Percentiles rank a stretch among this genome's conserved stretches.
Evolutionary conservation across 306 rosid species (phyloP).

Genomic region (Pyrus bretschneideri): DNA sequence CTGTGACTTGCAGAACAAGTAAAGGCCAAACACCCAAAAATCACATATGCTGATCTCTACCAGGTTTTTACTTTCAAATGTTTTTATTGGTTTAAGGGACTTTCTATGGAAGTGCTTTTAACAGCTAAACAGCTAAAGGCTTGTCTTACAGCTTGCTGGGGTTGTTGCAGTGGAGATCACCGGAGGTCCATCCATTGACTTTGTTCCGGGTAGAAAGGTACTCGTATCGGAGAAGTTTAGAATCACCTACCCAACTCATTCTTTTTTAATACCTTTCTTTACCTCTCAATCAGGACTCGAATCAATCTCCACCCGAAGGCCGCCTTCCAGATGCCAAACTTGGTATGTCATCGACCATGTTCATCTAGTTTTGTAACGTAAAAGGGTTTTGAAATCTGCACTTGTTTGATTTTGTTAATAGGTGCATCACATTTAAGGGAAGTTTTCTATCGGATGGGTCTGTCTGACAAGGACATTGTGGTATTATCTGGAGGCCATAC

Average conservation of each 20-base stretch:
- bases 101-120: background rate
- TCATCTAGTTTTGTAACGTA: background rate
- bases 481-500: constrained; percentile 92
- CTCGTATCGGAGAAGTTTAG: background rate
- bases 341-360: constrained; percentile 30
- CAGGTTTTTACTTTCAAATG: constrained; percentile 38
- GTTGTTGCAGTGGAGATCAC: constrained; percentile 84
- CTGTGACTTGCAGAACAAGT: constrained; percentile 49
- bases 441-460: constrained; percentile 64
- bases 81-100: background rate
- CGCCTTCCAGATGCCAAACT: constrained; percentile 80
- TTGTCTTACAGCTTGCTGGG: constrained; percentile 72
- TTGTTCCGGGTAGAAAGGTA: constrained; percentile 84
- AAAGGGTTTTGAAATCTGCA: background rate
- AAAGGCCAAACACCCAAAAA: constrained; percentile 54
- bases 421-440: constrained; percentile 72
- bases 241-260: background rate
- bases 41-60: constrained; percentile 74
- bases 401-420: constrained; percentile 8
- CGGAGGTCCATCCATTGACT: constrained; percentile 77
- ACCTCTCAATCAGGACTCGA: constrained; percentile 48
- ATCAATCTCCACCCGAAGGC: constrained; percentile 53
- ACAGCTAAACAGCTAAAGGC: background rate
- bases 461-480: constrained; percentile 70
- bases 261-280: background rate